phyloP scores from a whole-genome alignment of 2,329 filamentous ascomycete species.

The Fusarium sambucinum region DNA sequence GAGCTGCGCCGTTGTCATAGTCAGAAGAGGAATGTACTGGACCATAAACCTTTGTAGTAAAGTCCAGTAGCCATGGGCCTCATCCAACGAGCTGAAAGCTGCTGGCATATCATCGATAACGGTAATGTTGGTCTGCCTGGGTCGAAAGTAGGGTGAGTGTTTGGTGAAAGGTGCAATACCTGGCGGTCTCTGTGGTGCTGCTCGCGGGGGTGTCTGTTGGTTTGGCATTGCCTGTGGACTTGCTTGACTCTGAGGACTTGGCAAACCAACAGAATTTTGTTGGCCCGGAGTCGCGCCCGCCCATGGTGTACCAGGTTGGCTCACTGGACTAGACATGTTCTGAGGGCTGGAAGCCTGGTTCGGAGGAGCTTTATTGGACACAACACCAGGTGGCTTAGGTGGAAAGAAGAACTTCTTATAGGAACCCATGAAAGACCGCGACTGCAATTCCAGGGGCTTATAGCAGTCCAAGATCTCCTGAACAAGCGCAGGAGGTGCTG shows the following conservation, averaged over 20 bases:
- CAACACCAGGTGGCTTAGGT: slow-evolving; percentile 26
- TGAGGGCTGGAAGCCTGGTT: slow-evolving; percentile 21
- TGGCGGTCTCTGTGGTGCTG: slow-evolving; percentile 45
- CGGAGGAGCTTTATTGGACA: slow-evolving; percentile 12
- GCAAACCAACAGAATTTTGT: slow-evolving; percentile 42
- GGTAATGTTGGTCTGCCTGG: slow-evolving; percentile 48
- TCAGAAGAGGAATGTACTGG: slow-evolving; percentile 53
- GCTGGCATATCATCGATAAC: slow-evolving; percentile 52
- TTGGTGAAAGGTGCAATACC: slow-evolving; percentile 55
- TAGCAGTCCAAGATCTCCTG: slow-evolving; percentile 57
- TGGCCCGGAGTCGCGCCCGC: slow-evolving; percentile 13
- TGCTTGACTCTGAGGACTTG: slow-evolving; percentile 53
- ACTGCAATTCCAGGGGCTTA: slow-evolving; percentile 55
- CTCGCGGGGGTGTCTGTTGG: slow-evolving; percentile 36
- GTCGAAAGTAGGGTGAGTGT: slow-evolving; percentile 55
- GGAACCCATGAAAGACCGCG: slow-evolving; percentile 55
- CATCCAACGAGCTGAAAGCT: slow-evolving; percentile 50
- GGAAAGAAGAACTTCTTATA: slow-evolving; percentile 54
- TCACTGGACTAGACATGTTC: slow-evolving; percentile 39
- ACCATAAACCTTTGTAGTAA: slow-evolving; percentile 55
- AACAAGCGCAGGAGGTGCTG: slow-evolving; percentile 53
- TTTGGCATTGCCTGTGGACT: slow-evolving; percentile 46
- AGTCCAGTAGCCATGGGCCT: slow-evolving; percentile 55
- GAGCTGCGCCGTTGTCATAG: slow-evolving; percentile 50
- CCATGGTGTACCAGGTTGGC: slow-evolving; percentile 49